Evolutionary conservation across 2,329 filamentous ascomycete species (phyloP).

Genomic region (Exophiala bonariae): DNA sequence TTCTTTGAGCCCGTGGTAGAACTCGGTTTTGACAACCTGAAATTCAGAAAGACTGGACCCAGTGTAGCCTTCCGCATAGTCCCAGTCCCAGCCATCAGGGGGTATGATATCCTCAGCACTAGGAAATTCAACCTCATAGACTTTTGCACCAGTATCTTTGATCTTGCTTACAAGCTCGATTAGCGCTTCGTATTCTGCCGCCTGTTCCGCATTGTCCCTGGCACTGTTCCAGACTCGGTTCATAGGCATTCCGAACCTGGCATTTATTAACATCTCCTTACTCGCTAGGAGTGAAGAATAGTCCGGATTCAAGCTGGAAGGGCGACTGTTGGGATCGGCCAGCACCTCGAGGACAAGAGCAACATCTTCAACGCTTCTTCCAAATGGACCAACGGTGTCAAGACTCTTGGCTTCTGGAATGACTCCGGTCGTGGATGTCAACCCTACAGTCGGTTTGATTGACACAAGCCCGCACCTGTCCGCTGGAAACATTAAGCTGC

Average conservation of each 20-base stretch:
- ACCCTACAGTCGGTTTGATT: slow-evolving; percentile 73
- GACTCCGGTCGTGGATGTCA: slow-evolving; percentile 64
- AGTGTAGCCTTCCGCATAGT: slow-evolving; percentile 66
- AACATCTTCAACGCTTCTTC: slow-evolving; percentile 68
- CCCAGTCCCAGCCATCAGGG: slow-evolving; percentile 72
- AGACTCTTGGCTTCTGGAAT: slow-evolving; percentile 68
- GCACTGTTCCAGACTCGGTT: slow-evolving; percentile 60
- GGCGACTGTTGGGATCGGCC: slow-evolving; percentile 59
- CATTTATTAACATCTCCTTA: slow-evolving; percentile 57
- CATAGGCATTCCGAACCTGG: slow-evolving; percentile 65
- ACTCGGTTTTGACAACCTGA: slow-evolving; percentile 30
- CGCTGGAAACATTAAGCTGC: slow-evolving; percentile 70
- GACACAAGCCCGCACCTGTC: slow-evolving; percentile 69
- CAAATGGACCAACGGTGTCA: slow-evolving; percentile 69
- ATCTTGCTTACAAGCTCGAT: slow-evolving; percentile 55
- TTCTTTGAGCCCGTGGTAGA: slow-evolving; percentile 61
- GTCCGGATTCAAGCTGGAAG: slow-evolving; percentile 58
- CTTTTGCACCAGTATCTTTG: slow-evolving; percentile 60
- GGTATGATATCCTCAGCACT: slow-evolving; percentile 62
- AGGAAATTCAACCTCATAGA: slow-evolving; percentile 70
- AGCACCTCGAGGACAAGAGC: slow-evolving; percentile 67
- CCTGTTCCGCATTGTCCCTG: slow-evolving; percentile 60
- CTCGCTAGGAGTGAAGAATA: slow-evolving; percentile 58
- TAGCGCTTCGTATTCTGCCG: slow-evolving; percentile 57
- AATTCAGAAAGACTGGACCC: neutral